These are phyloP conservation scores for Beauveria australis DNA, from an alignment of 2,329 filamentous ascomycete genomes.

Conservation along the genomic window DNA sequence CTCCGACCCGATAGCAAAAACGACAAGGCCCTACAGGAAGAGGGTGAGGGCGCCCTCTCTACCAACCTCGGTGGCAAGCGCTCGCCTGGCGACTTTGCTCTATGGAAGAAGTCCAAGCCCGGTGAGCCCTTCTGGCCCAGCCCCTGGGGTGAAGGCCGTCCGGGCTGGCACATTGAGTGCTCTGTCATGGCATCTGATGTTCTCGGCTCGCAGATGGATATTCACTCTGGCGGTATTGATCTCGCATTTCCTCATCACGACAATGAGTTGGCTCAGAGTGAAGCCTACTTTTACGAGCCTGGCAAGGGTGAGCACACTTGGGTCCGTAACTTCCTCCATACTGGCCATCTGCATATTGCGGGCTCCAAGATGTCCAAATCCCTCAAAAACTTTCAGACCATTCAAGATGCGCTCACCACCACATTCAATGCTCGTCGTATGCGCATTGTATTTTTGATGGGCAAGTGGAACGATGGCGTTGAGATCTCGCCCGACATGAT, in stretches of 20 bases:
- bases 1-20: slow-evolving; percentile 79
- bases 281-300: slow-evolving; percentile 65
- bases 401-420: slow-evolving; percentile 66
- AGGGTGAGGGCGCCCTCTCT: slow-evolving; percentile 78
- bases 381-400: slow-evolving; percentile 92
- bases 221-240: slow-evolving; percentile 89
- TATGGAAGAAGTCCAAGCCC: slow-evolving; percentile 89
- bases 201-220: slow-evolving; percentile 78
- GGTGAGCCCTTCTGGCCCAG: slow-evolving; percentile 88
- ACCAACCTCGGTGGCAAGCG: slow-evolving; percentile 59
- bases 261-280: slow-evolving; percentile 84
- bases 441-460: slow-evolving; percentile 79
- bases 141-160: slow-evolving; percentile 78
- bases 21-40: slow-evolving; percentile 73
- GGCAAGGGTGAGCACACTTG: slow-evolving; percentile 56
- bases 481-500: slow-evolving; percentile 83
- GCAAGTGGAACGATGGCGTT: slow-evolving; percentile 82
- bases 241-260: slow-evolving; percentile 88
- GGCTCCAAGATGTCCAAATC: slow-evolving; percentile 96
- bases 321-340: slow-evolving; percentile 95
- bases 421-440: slow-evolving; percentile 70
- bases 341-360: slow-evolving; percentile 78
- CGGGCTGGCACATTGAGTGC: slow-evolving; percentile 97
- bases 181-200: slow-evolving; percentile 89
- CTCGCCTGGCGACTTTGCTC: slow-evolving; percentile 73